Evolutionary conservation across 1,284 basidiomycete genomes (phyloP).

Genomic region (Pisolithus thermaeus): DNA sequence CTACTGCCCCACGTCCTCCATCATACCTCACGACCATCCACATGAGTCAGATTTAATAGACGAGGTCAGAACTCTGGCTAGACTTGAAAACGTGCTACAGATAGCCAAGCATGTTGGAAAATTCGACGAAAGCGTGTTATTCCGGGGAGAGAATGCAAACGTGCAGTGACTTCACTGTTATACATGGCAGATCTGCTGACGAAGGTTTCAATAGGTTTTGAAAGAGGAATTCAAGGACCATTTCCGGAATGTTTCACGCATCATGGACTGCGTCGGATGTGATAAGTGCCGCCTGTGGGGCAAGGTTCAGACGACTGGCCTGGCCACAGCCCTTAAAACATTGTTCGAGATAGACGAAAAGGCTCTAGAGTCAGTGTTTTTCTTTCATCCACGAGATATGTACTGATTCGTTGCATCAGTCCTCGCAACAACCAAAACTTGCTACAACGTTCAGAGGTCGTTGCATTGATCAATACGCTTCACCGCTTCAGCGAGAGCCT

Average conservation of each 20-base stretch:
- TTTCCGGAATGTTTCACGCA: constrained; percentile 93
- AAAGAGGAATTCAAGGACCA: constrained; percentile 96
- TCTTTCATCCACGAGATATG: constrained; percentile 8
- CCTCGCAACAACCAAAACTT: constrained; percentile 74
- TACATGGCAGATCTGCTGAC: background rate
- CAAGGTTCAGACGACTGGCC: constrained; percentile 91
- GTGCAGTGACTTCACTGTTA: constrained; percentile 36
- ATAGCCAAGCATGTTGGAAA: constrained; percentile 64
- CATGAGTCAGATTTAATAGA: constrained; percentile 39
- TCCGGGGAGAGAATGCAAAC: constrained; percentile 80
- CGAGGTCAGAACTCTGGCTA: constrained; percentile 58
- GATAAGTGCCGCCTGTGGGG: constrained; percentile 99
- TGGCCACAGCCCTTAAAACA: constrained; percentile 94
- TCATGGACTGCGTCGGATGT: constrained; percentile 99
- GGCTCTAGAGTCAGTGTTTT: constrained; percentile 63
- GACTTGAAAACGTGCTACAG: constrained; percentile 59
- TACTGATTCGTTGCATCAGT: constrained; percentile 34
- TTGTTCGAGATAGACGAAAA: constrained; percentile 95
- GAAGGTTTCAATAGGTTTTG: constrained; percentile 50
- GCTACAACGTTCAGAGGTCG: constrained; percentile 89
- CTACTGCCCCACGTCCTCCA: constrained; percentile 66
- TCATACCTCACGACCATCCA: constrained; percentile 19
- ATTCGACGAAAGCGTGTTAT: constrained; percentile 85
- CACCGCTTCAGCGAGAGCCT: constrained; percentile 89
- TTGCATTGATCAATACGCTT: constrained; percentile 94